phyloP scores from a whole-genome alignment of 169 alveolate genomes.

The Plasmodium chabaudi region DNA sequence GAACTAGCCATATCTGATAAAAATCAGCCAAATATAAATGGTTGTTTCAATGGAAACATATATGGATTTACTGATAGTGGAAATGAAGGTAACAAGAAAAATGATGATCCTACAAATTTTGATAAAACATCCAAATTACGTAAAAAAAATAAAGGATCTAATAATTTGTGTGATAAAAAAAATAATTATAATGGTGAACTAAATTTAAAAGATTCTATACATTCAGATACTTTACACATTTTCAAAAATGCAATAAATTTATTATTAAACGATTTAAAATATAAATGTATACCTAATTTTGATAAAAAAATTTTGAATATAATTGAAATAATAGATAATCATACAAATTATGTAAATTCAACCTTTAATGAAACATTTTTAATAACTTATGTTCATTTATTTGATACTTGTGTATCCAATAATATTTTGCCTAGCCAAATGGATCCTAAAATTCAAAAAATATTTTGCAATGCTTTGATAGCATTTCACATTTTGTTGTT shows the following conservation, averaged over 20 bases:
- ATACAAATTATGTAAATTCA: constrained; percentile 58
- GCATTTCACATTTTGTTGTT: constrained; percentile 60
- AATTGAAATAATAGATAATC: constrained; percentile 56
- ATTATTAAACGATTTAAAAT: constrained; percentile 48
- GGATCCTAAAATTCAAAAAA: constrained; percentile 51
- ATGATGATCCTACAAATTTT: neutral
- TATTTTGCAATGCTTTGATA: constrained; percentile 62
- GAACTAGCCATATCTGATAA: no score
- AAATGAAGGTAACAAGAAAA: neutral
- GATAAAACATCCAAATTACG: neutral
- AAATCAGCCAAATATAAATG: no score
- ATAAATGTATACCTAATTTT: constrained; percentile 59
- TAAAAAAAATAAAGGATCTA: neutral
- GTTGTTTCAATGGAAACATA: neutral
- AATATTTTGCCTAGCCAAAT: constrained; percentile 72
- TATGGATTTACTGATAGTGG: neutral
- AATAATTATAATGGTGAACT: constrained; percentile 11
- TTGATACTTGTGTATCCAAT: constrained; percentile 62
- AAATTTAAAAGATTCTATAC: constrained; percentile 38
- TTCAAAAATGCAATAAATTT: constrained; percentile 69
- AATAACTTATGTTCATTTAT: constrained; percentile 53
- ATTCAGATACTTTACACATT: constrained; percentile 44
- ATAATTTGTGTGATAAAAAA: neutral
- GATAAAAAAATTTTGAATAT: constrained; percentile 53
- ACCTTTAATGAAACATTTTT: constrained; percentile 42